A percentile compares a stretch with the other conserved stretches of the same genome.
phyloP scores from a whole-genome alignment of 208 protist genomes.

The Acanthamoeba sp. region DNA sequence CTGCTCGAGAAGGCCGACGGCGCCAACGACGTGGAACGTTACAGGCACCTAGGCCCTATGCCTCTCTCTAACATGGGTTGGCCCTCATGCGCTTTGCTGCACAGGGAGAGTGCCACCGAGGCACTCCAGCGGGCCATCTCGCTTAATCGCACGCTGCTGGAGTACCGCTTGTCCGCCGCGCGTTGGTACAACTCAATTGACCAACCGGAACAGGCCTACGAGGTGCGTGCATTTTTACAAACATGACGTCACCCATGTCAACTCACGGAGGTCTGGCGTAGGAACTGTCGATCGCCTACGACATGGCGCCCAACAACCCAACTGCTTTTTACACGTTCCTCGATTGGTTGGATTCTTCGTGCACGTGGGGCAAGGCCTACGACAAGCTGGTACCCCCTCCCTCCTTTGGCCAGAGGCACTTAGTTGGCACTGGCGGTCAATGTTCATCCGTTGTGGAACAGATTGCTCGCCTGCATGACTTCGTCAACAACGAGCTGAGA shows the following conservation, averaged over 20 bases:
- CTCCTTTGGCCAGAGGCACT: background rate
- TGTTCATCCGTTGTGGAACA: background rate
- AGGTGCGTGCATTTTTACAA: background rate
- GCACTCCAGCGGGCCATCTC: background rate
- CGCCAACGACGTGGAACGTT: background rate
- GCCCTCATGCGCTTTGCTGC: background rate
- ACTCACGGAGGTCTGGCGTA: background rate
- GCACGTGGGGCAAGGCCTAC: constrained; percentile 43
- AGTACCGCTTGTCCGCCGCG: background rate
- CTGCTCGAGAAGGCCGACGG: background rate
- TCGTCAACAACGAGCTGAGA: background rate
- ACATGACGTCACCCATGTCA: background rate
- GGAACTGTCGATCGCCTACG: background rate
- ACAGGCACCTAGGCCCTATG: background rate
- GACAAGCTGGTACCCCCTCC: background rate
- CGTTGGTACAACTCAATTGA: background rate
- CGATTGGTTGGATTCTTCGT: constrained; percentile 1
- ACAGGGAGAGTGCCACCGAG: background rate
- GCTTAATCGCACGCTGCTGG: background rate
- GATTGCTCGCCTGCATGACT: background rate
- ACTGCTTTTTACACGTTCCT: background rate
- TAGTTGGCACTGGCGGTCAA: background rate
- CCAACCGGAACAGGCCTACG: background rate
- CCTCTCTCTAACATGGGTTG: too few species aligned
- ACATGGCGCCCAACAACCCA: background rate